A percentile compares a stretch with the other conserved stretches of the same genome.
These are phyloP conservation scores for Mycena floridula DNA, from an alignment of 768 basidiomycete species.

Conservation along the genomic window DNA sequence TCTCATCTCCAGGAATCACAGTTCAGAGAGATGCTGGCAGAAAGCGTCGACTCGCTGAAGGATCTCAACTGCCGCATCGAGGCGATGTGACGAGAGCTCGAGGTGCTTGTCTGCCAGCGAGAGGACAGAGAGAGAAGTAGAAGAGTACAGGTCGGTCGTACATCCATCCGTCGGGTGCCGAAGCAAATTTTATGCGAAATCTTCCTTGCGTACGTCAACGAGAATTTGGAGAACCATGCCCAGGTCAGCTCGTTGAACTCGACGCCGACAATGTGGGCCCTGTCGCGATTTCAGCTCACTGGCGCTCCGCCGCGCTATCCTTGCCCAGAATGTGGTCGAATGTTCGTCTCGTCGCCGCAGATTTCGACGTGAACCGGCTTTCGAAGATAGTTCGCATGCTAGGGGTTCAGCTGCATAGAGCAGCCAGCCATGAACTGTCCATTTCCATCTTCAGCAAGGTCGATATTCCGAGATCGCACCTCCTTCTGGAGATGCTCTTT, in stretches of 20 bases:
- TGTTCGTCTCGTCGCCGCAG: too few species aligned
- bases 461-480: too few species aligned
- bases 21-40: background rate
- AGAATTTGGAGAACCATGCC: background rate
- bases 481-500: too few species aligned
- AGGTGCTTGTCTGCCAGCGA: background rate
- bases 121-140: background rate
- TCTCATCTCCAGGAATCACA: background rate
- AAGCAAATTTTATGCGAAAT: background rate
- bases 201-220: background rate
- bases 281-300: too few species aligned
- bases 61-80: background rate
- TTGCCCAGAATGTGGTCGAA: too few species aligned
- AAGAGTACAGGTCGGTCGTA: background rate
- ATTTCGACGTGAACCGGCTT: too few species aligned
- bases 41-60: background rate
- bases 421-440: too few species aligned
- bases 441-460: too few species aligned
- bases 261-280: too few species aligned
- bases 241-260: background rate
- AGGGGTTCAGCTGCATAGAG: too few species aligned
- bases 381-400: too few species aligned
- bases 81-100: background rate
- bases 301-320: too few species aligned
- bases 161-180: constrained; percentile 1